phyloP scores from a whole-genome alignment of 768 basidiomycete genomes.

The Termitomyces sp. region DNA sequence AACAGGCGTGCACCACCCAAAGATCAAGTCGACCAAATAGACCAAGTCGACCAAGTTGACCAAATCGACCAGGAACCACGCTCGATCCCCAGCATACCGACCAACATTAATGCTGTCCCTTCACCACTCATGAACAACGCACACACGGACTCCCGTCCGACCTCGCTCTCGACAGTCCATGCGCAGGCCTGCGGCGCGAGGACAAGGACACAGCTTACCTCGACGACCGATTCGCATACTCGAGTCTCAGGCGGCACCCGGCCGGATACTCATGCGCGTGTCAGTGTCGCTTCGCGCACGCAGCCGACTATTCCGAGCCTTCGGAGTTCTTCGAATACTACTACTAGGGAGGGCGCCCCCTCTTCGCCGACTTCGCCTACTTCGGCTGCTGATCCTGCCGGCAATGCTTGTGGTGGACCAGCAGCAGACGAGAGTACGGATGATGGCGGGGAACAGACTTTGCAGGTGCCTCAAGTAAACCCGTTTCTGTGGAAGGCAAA shows the following conservation, averaged over 20 bases:
- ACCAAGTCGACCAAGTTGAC: neutral
- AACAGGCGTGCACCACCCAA: neutral
- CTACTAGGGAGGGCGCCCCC: neutral
- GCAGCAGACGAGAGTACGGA: neutral
- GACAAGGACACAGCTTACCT: neutral
- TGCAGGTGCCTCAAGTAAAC: neutral
- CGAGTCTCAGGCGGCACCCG: neutral
- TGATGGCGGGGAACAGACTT: neutral
- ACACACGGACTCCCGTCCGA: neutral
- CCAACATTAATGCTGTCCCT: neutral
- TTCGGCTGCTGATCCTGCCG: neutral
- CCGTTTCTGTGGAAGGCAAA: conserved; percentile 4
- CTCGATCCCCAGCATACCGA: neutral
- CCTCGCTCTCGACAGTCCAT: neutral
- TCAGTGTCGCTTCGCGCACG: neutral
- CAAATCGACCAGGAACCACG: neutral
- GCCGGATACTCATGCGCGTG: neutral
- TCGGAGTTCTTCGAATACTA: neutral
- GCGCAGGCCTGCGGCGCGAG: neutral
- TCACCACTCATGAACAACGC: neutral
- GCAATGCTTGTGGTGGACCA: neutral
- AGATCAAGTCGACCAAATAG: neutral
- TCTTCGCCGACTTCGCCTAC: neutral
- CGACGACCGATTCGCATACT: neutral
- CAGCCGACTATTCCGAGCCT: neutral